These are phyloP conservation scores for Dinochytrium kinnereticum DNA, from an alignment of 371 early-diverging fungal genomes.

Conservation along the genomic window DNA sequence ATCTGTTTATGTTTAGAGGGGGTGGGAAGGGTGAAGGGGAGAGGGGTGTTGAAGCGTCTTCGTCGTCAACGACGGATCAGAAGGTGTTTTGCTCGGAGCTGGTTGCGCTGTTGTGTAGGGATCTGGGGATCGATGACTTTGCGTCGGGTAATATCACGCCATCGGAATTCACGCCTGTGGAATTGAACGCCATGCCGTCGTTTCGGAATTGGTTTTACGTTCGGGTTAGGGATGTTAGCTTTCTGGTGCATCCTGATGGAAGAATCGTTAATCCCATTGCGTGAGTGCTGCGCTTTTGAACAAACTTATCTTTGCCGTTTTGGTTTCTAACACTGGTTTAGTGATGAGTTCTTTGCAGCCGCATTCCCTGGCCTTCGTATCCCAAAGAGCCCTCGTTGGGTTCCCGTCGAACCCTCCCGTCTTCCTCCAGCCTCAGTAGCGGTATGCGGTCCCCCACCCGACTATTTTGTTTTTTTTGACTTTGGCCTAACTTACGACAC, in stretches of 20 bases:
- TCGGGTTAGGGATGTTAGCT: slow-evolving; percentile 5
- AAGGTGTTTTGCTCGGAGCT: slow-evolving; percentile 43
- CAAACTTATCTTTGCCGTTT: not conserved
- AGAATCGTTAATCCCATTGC: not conserved
- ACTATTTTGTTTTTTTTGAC: not conserved
- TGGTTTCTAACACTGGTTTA: not conserved
- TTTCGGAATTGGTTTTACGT: slow-evolving; percentile 21
- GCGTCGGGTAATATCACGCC: slow-evolving; percentile 13
- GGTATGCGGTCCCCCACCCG: not conserved
- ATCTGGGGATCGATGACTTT: slow-evolving; percentile 33
- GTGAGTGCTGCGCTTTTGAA: not conserved
- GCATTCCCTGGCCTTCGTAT: not conserved
- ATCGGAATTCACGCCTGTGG: slow-evolving; percentile 35
- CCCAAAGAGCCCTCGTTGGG: not conserved
- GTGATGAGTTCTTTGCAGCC: not conserved
- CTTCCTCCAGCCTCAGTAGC: not conserved
- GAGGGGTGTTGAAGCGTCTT: no score
- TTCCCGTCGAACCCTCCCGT: not conserved
- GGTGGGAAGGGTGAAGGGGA: not conserved
- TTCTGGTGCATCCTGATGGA: slow-evolving; percentile 15
- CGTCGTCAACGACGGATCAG: not conserved
- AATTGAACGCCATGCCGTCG: slow-evolving; percentile 16
- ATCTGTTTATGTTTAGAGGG: not conserved
- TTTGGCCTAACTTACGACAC: not conserved
- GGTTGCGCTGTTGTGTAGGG: slow-evolving; percentile 30